Percentiles rank a stretch among this genome's conserved stretches.
Conservation (phyloP, 768 basidiomycete genomes). For the Suillus spraguei region DNA sequence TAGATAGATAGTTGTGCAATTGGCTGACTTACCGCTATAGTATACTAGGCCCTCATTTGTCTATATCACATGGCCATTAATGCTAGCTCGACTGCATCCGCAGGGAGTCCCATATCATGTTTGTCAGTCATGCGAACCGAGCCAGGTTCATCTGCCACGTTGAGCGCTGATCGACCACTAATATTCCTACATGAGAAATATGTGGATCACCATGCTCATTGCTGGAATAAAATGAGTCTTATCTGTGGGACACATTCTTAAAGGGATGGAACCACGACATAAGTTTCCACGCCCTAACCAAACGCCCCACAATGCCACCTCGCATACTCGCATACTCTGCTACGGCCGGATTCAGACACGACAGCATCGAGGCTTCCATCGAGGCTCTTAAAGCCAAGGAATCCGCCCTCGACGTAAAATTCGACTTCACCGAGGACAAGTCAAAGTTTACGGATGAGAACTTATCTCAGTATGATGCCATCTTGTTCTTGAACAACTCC, state of each 20-base stretch:
- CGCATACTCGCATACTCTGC: slow-evolving; percentile 62
- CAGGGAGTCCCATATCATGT: neutral
- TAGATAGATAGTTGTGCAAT: neutral
- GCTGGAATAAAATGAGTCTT: neutral
- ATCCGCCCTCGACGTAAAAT: slow-evolving; percentile 49
- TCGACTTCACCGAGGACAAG: slow-evolving; percentile 68
- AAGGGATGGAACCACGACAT: neutral
- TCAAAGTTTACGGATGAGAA: slow-evolving; percentile 55
- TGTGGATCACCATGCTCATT: neutral
- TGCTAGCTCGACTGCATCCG: neutral
- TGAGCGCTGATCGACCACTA: neutral
- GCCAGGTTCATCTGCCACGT: neutral
- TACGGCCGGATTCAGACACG: slow-evolving; percentile 67
- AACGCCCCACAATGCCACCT: slow-evolving; percentile 25
- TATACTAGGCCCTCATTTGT: too few relatives aligned
- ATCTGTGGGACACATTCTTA: neutral
- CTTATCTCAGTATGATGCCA: slow-evolving; percentile 59
- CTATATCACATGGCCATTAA: neutral
- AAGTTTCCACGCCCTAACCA: neutral
- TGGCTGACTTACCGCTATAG: neutral
- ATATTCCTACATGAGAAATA: neutral
- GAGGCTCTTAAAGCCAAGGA: slow-evolving; percentile 51
- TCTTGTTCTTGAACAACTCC: slow-evolving; percentile 71
- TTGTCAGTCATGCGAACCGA: neutral
- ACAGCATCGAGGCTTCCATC: slow-evolving; percentile 74